These are phyloP conservation scores for Metschnikowia henanensis DNA, from an alignment of 805 yeast genomes.

Conservation along the genomic window DNA sequence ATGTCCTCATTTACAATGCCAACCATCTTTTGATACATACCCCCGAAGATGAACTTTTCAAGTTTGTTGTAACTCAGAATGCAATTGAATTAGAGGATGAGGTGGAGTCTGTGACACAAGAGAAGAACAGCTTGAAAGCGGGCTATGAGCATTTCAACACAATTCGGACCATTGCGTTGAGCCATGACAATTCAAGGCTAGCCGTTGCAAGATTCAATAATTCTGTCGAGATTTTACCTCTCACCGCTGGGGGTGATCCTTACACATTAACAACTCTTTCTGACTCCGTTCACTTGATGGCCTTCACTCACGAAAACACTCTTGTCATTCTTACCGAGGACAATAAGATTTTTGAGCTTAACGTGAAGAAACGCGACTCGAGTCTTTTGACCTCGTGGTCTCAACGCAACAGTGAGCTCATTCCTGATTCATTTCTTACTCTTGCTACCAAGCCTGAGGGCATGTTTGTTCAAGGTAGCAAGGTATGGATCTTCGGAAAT, in stretches of 20 bases:
- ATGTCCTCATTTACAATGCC: conserved; percentile 45
- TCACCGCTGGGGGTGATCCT: conserved; percentile 26
- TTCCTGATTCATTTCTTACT: conserved; percentile 62
- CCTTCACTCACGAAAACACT: conserved; percentile 51
- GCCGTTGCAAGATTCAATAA: conserved; percentile 69
- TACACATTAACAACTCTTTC: conserved; percentile 58
- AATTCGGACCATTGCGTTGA: conserved; percentile 53
- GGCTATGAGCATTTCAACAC: conserved; percentile 48
- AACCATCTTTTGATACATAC: conserved; percentile 53
- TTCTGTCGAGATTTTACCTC: conserved; percentile 51
- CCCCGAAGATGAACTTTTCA: conserved; percentile 59
- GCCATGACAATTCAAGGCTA: conserved; percentile 44
- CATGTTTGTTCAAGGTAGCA: conserved; percentile 50
- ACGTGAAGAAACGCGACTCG: conserved; percentile 7
- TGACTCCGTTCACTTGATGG: conserved; percentile 58
- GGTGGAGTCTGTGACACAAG: conserved; percentile 30
- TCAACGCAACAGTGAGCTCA: conserved; percentile 64
- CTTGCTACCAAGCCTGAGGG: conserved; percentile 74
- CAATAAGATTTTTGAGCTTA: conserved; percentile 71
- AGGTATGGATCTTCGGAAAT: conserved; percentile 86
- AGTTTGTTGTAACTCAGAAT: conserved; percentile 33
- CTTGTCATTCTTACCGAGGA: conserved; percentile 71
- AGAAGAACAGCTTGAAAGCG: conserved; percentile 14
- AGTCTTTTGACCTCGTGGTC: conserved; percentile 74
- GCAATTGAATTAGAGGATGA: conserved; percentile 39